Evolutionary conservation across 2,329 filamentous ascomycete genomes (phyloP).

Genomic region (Pyrenophora seminiperda): DNA sequence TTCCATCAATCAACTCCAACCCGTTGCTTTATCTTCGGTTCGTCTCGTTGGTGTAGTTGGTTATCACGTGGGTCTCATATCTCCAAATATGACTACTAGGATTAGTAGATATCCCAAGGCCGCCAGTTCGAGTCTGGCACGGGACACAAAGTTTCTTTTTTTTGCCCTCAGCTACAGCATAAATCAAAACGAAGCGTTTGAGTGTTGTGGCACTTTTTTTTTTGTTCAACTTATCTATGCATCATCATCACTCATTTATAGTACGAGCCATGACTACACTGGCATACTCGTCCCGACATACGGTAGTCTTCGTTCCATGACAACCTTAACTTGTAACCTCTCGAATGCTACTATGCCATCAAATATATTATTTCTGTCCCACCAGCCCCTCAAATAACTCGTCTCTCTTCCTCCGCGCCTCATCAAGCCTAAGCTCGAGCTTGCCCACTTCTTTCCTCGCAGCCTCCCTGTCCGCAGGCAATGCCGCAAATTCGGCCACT

Average conservation of each 20-base stretch:
- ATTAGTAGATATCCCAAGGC: conserved; percentile 40
- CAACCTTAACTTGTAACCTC: no score
- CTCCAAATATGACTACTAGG: conserved; percentile 35
- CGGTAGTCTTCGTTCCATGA: no score
- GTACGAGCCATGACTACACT: no score
- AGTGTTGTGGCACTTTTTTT: no score
- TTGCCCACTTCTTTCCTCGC: conserved; percentile 73
- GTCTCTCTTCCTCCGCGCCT: conserved; percentile 68
- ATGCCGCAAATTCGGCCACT: conserved; percentile 68
- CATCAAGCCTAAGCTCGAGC: conserved; percentile 67
- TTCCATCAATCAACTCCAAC: conserved; percentile 10
- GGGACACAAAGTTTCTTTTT: conserved; percentile 31
- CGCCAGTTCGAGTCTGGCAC: conserved; percentile 47
- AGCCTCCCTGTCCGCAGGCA: conserved; percentile 72
- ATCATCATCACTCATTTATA: no score
- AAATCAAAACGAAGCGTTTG: no score
- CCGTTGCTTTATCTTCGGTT: conserved; percentile 2
- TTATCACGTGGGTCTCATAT: conserved; percentile 48
- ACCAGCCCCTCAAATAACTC: conserved; percentile 75
- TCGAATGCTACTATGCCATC: no score
- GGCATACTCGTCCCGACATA: no score
- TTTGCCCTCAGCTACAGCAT: no score
- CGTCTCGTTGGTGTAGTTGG: conserved; percentile 46
- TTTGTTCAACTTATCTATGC: no score
- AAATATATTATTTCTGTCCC: conserved; percentile 43